Conservation (phyloP, 176 grass and related monocot genomes). For the Coix lacrymajobi region DNA sequence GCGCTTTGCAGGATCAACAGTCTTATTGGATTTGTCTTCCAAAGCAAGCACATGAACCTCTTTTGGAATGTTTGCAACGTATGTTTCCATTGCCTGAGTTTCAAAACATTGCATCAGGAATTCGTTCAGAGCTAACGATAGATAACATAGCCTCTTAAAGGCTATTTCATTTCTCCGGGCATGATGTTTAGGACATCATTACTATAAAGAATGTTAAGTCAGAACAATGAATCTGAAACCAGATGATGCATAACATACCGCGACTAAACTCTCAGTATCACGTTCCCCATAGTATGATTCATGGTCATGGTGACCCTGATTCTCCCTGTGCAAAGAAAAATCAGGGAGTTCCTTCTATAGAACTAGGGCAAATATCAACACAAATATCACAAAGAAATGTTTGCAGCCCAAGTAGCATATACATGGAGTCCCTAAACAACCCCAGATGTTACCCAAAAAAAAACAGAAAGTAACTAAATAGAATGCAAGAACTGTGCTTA, state of each 20-base stretch:
- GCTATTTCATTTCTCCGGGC: neutral
- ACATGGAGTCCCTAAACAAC: neutral
- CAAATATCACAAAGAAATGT: conserved; percentile 10
- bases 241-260: conserved; percentile 54
- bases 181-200: conserved; percentile 2
- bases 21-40: conserved; percentile 78
- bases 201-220: conserved; percentile 11
- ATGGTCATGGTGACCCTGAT: conserved; percentile 94
- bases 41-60: conserved; percentile 57
- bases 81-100: conserved; percentile 90
- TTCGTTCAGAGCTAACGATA: neutral
- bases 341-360: neutral
- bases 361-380: conserved; percentile 21
- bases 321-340: conserved; percentile 57
- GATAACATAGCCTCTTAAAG: neutral
- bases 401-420: neutral
- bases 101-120: conserved; percentile 32
- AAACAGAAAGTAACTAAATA: neutral
- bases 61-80: conserved; percentile 77
- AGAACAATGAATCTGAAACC: conserved; percentile 7
- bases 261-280: conserved; percentile 96
- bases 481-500: conserved; percentile 43
- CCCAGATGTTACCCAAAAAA: neutral
- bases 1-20: conserved; percentile 60
- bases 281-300: conserved; percentile 98